Conservation (phyloP, 2,329 filamentous ascomycete species). For the Lomentospora prolificans region DNA sequence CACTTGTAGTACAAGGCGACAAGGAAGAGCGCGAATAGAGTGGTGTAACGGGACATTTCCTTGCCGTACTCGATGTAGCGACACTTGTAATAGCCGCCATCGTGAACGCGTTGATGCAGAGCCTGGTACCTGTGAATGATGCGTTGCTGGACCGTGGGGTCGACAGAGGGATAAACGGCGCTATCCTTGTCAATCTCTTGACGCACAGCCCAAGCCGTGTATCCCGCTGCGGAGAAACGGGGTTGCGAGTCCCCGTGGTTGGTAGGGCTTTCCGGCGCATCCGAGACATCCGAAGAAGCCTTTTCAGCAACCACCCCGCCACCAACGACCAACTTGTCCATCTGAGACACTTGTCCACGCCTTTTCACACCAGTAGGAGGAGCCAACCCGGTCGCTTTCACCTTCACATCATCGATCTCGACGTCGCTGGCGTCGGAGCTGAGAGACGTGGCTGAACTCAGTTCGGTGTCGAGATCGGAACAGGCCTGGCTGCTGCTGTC, state of each 20-base stretch:
- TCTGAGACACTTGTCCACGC: not conserved
- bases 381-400: not conserved
- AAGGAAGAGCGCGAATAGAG: constrained; percentile 39
- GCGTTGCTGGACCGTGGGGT: constrained; percentile 40
- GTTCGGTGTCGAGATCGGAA: not conserved
- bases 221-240: constrained; percentile 17
- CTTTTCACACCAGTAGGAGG: not conserved
- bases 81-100: constrained; percentile 49
- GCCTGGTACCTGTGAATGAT: constrained; percentile 46
- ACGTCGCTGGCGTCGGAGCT: not conserved
- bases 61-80: constrained; percentile 47
- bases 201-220: constrained; percentile 25
- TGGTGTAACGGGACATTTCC: constrained; percentile 44
- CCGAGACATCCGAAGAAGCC: not conserved
- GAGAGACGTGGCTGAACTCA: not conserved
- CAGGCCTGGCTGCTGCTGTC: not conserved
- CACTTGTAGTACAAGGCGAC: constrained; percentile 36
- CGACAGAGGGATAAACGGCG: constrained; percentile 40
- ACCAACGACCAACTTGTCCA: not conserved
- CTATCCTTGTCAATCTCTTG: constrained; percentile 25
- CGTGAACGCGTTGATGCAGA: constrained; percentile 44
- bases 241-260: not conserved
- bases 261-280: not conserved
- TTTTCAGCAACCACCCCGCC: not conserved
- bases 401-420: not conserved